Conservation (phyloP, 2,329 filamentous ascomycete genomes). For the Clonostachys solani region DNA sequence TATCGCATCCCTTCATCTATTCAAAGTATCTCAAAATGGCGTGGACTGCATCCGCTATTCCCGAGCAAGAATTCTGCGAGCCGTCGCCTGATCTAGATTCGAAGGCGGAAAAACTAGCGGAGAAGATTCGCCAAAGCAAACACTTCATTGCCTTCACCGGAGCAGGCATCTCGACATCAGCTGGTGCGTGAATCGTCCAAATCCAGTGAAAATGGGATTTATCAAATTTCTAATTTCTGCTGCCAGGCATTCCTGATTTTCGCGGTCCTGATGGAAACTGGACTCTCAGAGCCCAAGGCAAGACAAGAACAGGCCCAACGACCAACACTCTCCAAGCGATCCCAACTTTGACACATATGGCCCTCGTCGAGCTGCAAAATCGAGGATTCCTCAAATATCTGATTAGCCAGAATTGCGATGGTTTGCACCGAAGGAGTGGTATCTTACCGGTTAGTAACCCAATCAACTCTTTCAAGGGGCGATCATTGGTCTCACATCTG, state of each 20-base stretch:
- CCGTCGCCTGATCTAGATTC: no score
- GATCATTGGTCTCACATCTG: background rate
- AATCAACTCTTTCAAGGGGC: background rate
- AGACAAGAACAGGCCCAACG: conserved; percentile 19
- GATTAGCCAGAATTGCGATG: conserved; percentile 31
- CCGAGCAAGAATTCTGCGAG: no score
- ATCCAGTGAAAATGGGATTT: no score
- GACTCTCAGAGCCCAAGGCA: conserved; percentile 37
- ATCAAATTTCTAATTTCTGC: rapidly evolving
- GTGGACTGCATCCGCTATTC: no score
- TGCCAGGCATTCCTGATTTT: conserved; percentile 39
- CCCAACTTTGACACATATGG: conserved; percentile 41
- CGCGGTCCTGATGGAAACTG: conserved; percentile 39
- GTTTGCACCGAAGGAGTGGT: conserved; percentile 37
- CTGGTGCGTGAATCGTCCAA: conserved; percentile 18
- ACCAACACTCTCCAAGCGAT: conserved; percentile 35
- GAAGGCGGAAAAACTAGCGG: conserved; percentile 29
- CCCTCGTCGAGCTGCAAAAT: conserved; percentile 36
- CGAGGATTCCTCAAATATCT: conserved; percentile 33
- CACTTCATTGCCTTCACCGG: conserved; percentile 43
- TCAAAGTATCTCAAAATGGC: no score
- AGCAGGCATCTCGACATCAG: conserved; percentile 40
- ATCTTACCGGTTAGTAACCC: conserved; percentile 29
- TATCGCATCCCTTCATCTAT: no score
- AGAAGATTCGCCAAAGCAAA: conserved; percentile 31